Base-by-base conservation (phyloP, 371 early-diverging fungal species). In the Entomophthora muscae region DNA sequence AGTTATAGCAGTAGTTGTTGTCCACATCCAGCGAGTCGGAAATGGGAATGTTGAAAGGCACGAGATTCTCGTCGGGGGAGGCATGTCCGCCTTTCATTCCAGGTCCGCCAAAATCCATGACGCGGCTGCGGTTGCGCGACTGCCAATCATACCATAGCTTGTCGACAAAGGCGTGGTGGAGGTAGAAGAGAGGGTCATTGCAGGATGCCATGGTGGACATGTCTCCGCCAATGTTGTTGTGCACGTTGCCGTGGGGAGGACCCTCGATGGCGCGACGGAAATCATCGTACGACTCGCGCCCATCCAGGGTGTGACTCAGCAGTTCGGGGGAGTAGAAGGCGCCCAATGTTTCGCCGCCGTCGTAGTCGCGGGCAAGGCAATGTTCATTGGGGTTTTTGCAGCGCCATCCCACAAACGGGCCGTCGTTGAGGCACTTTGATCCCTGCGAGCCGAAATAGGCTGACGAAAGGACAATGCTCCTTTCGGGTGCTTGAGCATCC, bases 101-200 rank as follows among this genome's bases (percentile, higher is more conserved):
- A 13, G 33, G 7, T 2, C 61, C 61, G 31, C 61, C 61, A 33
- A 62, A 62, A 52, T 22, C 22, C 52, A 52, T 62, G 10, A 62
- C 13, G 27, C 53, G 31, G 5, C 2, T 3, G 2, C 28, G 1
- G 12, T 51, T 26, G 1, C 17, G 17, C 1, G 5, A 10, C 22
- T 52, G 65, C 63, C 63, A 62, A 42, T 52, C 55, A 31, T n/a
- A 52, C 64, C 61, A 57, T 27, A 58, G n/a, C 33, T 62, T 66
- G 32, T 66, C 64, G 12, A 80, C 65, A 64, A 73, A 76, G 53
- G 68, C 64, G 66, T 83, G 83, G 66, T 81, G 81, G 52, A 81
- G 64, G 63, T 64, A 80, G 66, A 83, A 83, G n/a, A 81, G 63
- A 21, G 79, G 80, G 68, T 63, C 63, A 2, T 64, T 78, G 58